Conservation (phyloP, 805 yeast genomes). For the Saturnispora diversa region DNA sequence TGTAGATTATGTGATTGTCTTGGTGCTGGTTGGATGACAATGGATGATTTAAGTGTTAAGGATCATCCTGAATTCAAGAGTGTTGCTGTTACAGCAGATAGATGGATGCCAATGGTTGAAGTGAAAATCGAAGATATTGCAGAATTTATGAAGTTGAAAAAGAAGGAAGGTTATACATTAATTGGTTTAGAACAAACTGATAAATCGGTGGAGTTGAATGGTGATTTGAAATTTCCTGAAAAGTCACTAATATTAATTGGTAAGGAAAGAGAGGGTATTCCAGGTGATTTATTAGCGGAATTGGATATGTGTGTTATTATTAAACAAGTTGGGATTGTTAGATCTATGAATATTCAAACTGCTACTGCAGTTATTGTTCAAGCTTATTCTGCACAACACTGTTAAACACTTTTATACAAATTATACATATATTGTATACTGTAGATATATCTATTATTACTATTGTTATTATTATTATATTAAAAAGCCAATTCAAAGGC, state of each 20-base stretch:
- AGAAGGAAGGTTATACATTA: constrained; percentile 70
- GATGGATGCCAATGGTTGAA: constrained; percentile 90
- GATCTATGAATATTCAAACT: constrained; percentile 96
- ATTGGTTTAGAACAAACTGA: constrained; percentile 93
- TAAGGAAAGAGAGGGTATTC: constrained; percentile 84
- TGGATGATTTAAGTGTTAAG: constrained; percentile 60
- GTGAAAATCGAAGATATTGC: constrained; percentile 52
- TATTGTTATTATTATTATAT: no score
- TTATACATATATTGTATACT: neutral
- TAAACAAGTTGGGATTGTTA: constrained; percentile 82
- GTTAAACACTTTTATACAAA: constrained; percentile 28
- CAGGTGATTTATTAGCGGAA: constrained; percentile 74
- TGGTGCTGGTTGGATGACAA: constrained; percentile 77
- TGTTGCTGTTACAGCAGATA: constrained; percentile 91
- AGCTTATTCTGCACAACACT: constrained; percentile 71
- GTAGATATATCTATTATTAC: no score
- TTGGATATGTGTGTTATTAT: constrained; percentile 84
- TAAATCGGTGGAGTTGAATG: constrained; percentile 63
- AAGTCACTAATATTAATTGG: constrained; percentile 77
- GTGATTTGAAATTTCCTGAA: constrained; percentile 61
- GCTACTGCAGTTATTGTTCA: constrained; percentile 93
- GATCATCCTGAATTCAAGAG: constrained; percentile 62
- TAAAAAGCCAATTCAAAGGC: constrained; percentile 26
- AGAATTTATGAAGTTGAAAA: constrained; percentile 50
- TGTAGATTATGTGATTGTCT: constrained; percentile 87